A percentile compares a stretch with the other conserved stretches of the same genome.
Conservation (phyloP, 352 stramenopile genomes). For the Phytopythium cucurbitacearum region DNA sequence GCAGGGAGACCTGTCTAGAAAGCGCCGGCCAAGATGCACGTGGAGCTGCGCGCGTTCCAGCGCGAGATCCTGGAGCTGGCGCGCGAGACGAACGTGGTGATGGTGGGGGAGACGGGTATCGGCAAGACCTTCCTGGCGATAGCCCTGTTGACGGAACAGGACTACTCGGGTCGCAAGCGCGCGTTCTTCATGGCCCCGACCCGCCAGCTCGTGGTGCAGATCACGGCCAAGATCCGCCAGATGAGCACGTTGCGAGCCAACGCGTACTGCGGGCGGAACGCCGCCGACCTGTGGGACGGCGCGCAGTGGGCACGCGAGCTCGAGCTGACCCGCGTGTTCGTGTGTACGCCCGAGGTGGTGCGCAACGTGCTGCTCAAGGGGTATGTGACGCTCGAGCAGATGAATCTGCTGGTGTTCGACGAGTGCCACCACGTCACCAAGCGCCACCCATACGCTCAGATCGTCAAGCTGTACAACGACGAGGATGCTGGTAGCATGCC, state of each 20-base stretch:
- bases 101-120: conserved; percentile 81
- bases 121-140: conserved; percentile 86
- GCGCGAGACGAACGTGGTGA: conserved; percentile 74
- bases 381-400: conserved; percentile 68
- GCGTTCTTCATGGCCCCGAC: conserved; percentile 82
- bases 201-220: conserved; percentile 77
- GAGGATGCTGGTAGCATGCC: conserved; percentile 28
- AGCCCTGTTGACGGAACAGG: conserved; percentile 64
- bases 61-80: conserved; percentile 60
- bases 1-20: too few relatives aligned
- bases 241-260: conserved; percentile 54
- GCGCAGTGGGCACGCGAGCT: conserved; percentile 59
- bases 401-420: conserved; percentile 88
- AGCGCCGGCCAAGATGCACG: conserved; percentile 15
- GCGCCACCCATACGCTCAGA: conserved; percentile 85
- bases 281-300: conserved; percentile 58
- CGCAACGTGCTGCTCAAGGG: conserved; percentile 81
- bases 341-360: conserved; percentile 86
- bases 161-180: conserved; percentile 58
- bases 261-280: conserved; percentile 39
- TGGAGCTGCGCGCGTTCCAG: conserved; percentile 69
- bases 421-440: conserved; percentile 90
- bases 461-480: conserved; percentile 83
- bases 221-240: conserved; percentile 66
- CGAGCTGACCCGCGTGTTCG: conserved; percentile 57